These are phyloP conservation scores for Calocybe cyanea DNA, from an alignment of 768 basidiomycete genomes.

Conservation along the genomic window DNA sequence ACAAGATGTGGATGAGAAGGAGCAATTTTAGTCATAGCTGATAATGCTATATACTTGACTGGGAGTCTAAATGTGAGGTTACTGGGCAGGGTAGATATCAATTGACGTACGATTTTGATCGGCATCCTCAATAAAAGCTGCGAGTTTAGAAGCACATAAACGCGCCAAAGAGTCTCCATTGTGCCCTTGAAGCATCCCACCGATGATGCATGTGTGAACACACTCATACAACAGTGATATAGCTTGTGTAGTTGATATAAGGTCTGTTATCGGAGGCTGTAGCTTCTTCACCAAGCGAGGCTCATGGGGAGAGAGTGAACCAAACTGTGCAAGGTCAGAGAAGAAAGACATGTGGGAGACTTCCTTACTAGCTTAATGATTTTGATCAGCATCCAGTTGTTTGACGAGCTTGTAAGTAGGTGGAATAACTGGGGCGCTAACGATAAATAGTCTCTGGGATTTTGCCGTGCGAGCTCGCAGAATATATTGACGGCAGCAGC, in stretches of 20 bases:
- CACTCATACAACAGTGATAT: slow-evolving; percentile 97
- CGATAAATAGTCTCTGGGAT: slow-evolving; percentile 76
- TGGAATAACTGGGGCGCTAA: slow-evolving; percentile 93
- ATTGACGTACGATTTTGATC: slow-evolving; percentile 88
- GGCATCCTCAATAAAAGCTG: slow-evolving; percentile 84
- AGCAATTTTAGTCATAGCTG: slow-evolving; percentile 95
- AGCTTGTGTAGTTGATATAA: slow-evolving; percentile 93
- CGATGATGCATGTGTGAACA: slow-evolving; percentile 96
- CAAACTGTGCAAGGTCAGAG: slow-evolving; percentile 59
- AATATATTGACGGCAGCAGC: slow-evolving; percentile 91
- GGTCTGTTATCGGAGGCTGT: slow-evolving; percentile 88
- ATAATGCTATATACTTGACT: slow-evolving; percentile 97
- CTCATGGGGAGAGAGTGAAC: slow-evolving; percentile 86
- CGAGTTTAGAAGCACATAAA: slow-evolving; percentile 90
- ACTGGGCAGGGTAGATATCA: neutral
- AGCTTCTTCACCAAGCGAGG: slow-evolving; percentile 93
- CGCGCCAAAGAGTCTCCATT: slow-evolving; percentile 77
- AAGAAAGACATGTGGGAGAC: neutral
- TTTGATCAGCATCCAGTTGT: slow-evolving; percentile 99
- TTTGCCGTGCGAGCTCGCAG: slow-evolving; percentile 83
- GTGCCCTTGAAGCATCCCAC: slow-evolving; percentile 85
- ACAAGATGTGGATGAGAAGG: slow-evolving; percentile 88
- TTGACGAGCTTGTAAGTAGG: slow-evolving; percentile 87
- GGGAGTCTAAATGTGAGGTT: slow-evolving; percentile 10
- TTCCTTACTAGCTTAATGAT: slow-evolving; percentile 82